These are phyloP conservation scores for Lavandula angustifolia DNA, from an alignment of 257 asterid genomes.

Conservation along the genomic window DNA sequence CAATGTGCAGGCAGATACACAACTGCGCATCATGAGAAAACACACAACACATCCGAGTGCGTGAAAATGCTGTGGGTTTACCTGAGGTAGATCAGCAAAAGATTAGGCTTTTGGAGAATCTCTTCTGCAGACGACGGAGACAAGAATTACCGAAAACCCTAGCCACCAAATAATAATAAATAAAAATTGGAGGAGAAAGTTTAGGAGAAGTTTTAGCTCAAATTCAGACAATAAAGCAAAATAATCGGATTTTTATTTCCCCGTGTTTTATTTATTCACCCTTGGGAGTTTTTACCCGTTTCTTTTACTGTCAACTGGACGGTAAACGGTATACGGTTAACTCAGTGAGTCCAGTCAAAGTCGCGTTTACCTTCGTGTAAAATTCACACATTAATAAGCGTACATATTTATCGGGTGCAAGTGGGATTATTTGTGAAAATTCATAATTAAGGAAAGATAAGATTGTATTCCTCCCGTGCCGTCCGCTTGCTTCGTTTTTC, in stretches of 20 bases:
- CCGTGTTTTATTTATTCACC: no score
- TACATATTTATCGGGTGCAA: no score
- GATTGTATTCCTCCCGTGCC: no score
- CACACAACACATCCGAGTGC: neutral
- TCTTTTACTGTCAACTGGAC: constrained; percentile 22
- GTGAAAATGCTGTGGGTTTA: constrained; percentile 22
- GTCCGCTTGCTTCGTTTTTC: no score
- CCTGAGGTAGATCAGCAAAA: constrained; percentile 35
- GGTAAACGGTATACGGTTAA: neutral
- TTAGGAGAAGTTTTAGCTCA: constrained; percentile 19
- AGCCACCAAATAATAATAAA: constrained; percentile 19
- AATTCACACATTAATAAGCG: no score
- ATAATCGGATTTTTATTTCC: constrained; percentile 20
- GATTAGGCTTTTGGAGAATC: constrained; percentile 8
- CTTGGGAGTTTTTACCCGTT: neutral
- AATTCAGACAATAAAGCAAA: constrained; percentile 33
- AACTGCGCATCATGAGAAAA: constrained; percentile 4
- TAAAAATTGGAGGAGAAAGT: constrained; percentile 25
- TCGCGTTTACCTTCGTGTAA: neutral
- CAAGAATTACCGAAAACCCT: constrained; percentile 39
- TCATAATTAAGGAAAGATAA: no score
- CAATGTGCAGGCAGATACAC: constrained; percentile 9
- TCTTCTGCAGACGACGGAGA: constrained; percentile 28
- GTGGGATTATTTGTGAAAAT: no score
- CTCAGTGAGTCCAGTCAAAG: neutral